Evolutionary conservation across 805 yeast genomes (phyloP), one percentile per base, ranked within the genome.

Genomic region (Komagataella mondaviorum): DNA sequence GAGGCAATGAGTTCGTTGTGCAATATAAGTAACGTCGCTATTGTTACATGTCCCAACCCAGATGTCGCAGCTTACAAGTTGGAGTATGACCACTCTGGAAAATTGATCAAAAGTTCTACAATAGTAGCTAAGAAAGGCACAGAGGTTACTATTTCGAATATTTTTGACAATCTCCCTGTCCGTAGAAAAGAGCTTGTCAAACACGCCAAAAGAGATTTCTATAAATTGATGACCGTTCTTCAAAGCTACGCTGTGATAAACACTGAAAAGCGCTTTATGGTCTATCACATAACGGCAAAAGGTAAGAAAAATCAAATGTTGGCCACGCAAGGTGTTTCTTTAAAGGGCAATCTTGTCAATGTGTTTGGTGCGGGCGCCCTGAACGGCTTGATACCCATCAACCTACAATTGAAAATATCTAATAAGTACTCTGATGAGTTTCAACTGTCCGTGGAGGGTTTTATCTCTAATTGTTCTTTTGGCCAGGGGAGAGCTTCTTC

Each of bases 151-250:
- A 69, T 93, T 4, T 58, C 76, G 1, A 72, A 80, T 45, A 57
- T 93, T 8, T 93, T 93, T 60, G 63, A 73, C 7, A 73, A 69
- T 49, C 65, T 90, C 51, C 98, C 98, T 0, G 99, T 95, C 6
- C 71, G 99, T 53, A 71, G 80, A 49, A 83, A 81, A 59, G 89
- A 86, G 56, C 75, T 90, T 49, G 72, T 70, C 17, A 86, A 81
- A 59, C 83, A 85, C 56, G 60, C 69, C 44, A 86, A 80, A 60
- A 73, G 81, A 52, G 96, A 89, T 61, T 88, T 83, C 65, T 72
- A 79, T 48, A 85, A 82, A 59, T 72, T 87, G n/a, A 59, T 91
- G 3, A 61, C 68, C 0, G 59, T 84, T 45, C 57, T 93, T 2
- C 93, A 80, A 57, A 76, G 77, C 45, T 87, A 89, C 67, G 75